Evolutionary conservation across 2,329 filamentous ascomycete genomes (phyloP).

Genomic region (Fusarium subglutinans): DNA sequence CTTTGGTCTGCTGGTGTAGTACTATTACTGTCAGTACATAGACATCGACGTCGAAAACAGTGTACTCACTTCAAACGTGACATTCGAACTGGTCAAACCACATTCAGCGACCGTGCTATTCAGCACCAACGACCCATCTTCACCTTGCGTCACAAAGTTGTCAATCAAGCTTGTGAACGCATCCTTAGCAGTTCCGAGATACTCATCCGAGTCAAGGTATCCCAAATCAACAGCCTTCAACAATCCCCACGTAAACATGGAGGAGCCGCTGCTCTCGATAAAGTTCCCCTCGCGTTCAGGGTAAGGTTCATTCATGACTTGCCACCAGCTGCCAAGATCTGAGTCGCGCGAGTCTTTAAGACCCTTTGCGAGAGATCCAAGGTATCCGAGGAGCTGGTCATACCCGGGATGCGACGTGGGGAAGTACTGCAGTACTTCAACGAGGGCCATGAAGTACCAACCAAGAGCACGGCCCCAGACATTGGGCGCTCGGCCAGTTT

Average conservation of each 20-base stretch:
- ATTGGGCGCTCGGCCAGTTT: constrained; percentile 57
- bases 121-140: constrained; percentile 56
- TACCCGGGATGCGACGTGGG: constrained; percentile 47
- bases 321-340: constrained; percentile 62
- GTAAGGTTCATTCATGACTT: constrained; percentile 62
- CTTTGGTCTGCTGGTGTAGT: constrained; percentile 17
- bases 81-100: constrained; percentile 58
- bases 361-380: constrained; percentile 50
- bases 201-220: constrained; percentile 15
- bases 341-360: constrained; percentile 53
- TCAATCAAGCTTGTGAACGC: constrained; percentile 48
- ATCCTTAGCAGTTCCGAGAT: constrained; percentile 11
- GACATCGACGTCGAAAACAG: fast-evolving
- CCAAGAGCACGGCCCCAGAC: constrained; percentile 62
- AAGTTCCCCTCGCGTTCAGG: constrained; percentile 61
- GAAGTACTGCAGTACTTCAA: constrained; percentile 58
- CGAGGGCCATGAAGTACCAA: constrained; percentile 61
- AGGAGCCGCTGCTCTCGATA: constrained; percentile 65
- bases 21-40: neutral
- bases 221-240: constrained; percentile 50
- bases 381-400: constrained; percentile 48
- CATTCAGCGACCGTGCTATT: constrained; percentile 59
- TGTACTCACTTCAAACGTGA: constrained; percentile 56
- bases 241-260: constrained; percentile 64
- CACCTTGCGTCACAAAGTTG: constrained; percentile 53